A percentile compares a stretch with the other conserved stretches of the same genome.
These are phyloP conservation scores for Chrysoporthe deuterocubensis DNA, from an alignment of 2,329 filamentous ascomycete genomes.

Conservation along the genomic window DNA sequence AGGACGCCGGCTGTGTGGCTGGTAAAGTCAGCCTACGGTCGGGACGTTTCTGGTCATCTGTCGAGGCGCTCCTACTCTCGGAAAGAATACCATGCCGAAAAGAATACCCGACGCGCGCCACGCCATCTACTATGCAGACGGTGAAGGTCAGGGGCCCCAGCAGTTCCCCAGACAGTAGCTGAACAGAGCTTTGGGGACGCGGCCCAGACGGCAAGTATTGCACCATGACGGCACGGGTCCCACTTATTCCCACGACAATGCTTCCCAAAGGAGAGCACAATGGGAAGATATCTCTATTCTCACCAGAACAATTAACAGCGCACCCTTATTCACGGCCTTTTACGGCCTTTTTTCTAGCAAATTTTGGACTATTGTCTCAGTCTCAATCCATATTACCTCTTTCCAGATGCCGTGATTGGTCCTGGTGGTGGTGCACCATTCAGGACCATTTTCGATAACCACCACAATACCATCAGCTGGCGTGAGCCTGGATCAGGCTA, in stretches of 20 bases:
- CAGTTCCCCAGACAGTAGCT: background rate
- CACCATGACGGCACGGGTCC: background rate
- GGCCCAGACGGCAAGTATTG: background rate
- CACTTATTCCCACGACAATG: conserved; percentile 21
- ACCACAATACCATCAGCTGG: conserved; percentile 2
- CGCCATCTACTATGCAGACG: background rate
- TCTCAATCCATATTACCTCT: background rate
- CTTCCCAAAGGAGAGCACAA: conserved; percentile 23
- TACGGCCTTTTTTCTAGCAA: background rate
- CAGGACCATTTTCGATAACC: conserved; percentile 9
- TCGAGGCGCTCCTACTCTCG: background rate
- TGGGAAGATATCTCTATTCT: conserved; percentile 17
- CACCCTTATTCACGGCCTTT: conserved; percentile 20
- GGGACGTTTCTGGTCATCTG: background rate
- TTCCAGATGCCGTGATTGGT: conserved; percentile 14
- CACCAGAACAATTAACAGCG: conserved; percentile 17
- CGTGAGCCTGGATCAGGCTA: conserved; percentile 1
- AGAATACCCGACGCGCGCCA: background rate
- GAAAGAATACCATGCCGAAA: background rate
- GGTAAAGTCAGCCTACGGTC: background rate
- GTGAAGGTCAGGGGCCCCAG: background rate
- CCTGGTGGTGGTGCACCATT: conserved; percentile 5
- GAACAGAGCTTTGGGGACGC: background rate
- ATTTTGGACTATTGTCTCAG: conserved; percentile 17
- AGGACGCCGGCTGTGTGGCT: too few species aligned